Base-by-base conservation (phyloP, 441 rosid genomes). In the Pelargonium myrrhifolium region DNA sequence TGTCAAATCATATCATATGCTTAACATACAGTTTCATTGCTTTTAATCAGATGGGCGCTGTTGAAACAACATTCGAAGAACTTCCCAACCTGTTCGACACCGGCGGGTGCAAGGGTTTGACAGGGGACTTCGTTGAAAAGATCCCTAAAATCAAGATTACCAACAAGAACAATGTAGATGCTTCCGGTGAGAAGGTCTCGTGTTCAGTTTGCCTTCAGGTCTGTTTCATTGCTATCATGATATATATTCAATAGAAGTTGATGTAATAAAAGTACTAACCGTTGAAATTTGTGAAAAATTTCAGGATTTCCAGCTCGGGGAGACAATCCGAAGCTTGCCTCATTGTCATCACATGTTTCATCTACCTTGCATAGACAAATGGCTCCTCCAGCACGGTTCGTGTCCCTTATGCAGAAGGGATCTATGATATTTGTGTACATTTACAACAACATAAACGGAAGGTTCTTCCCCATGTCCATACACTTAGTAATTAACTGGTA, bases 171-270 rank as follows among this genome's bases (percentile, higher is more conserved):
- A 85, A 76, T 62, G 63, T 77, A 17, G 98, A 94, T 69, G 88
- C 86, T 43, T 87, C 86, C 0, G 95, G 88, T 66, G 98, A 93
- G 73, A 86, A 71, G 68, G 82, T 76, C 45, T 80, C 87, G 64
- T 91, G 99, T 77, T 87, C 99, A 1, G 96, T 93, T 65, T 93
- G 98, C 74, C 96, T 93, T 71, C 97, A 93, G 97, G 98, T 92
- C 39, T 3, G n/a, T 20, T n/a, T n/a, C n/a, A n/a, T n/a, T n/a
- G n/a, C n/a, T n/a, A n/a, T n/a, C n/a, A n/a, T n/a, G n/a, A n/a
- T n/a, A n/a, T n/a, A n/a, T n/a, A n/a, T n/a, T n/a, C n/a, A n/a
- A n/a, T n/a, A n/a, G n/a, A n/a, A n/a, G n/a, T n/a, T n/a, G n/a
- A n/a, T n/a, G n/a, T n/a, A n/a, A n/a, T n/a, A n/a, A n/a, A n/a